A percentile compares a stretch with the other conserved stretches of the same genome.
Conservation (phyloP, 2,329 filamentous ascomycete species). For the Huntiella bhutanensis region DNA sequence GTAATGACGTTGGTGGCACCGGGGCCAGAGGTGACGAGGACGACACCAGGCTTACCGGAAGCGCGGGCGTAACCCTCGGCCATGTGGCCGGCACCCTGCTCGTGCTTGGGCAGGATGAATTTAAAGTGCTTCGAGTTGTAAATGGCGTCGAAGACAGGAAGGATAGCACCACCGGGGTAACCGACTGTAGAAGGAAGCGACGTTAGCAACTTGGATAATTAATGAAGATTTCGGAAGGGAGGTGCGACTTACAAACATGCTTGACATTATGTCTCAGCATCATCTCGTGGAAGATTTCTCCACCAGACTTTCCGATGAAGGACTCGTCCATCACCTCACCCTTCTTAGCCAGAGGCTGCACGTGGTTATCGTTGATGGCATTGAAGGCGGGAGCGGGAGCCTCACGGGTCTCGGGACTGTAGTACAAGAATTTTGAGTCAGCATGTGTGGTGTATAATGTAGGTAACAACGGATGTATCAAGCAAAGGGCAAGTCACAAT, state of each 20-base stretch:
- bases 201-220: neutral
- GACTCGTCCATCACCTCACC: constrained; percentile 58
- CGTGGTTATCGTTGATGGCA: constrained; percentile 33
- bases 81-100: constrained; percentile 98
- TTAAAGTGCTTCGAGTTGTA: constrained; percentile 96
- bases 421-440: constrained; percentile 7
- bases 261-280: constrained; percentile 86
- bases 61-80: constrained; percentile 91
- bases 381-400: constrained; percentile 46
- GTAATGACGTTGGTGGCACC: constrained; percentile 94
- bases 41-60: constrained; percentile 83
- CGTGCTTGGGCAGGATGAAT: constrained; percentile 86
- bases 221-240: too few relatives aligned
- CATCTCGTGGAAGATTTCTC: constrained; percentile 98
- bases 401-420: constrained; percentile 32
- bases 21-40: constrained; percentile 89
- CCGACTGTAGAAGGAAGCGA: constrained; percentile 33
- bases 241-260: constrained; percentile 60
- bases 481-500: neutral
- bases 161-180: constrained; percentile 88
- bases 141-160: constrained; percentile 96
- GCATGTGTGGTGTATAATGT: neutral
- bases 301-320: constrained; percentile 87
- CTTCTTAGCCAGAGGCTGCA: constrained; percentile 46
- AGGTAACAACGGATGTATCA: neutral